These are phyloP conservation scores for Trichophyton rubrum DNA, from an alignment of 2,329 filamentous ascomycete genomes.

Conservation along the genomic window DNA sequence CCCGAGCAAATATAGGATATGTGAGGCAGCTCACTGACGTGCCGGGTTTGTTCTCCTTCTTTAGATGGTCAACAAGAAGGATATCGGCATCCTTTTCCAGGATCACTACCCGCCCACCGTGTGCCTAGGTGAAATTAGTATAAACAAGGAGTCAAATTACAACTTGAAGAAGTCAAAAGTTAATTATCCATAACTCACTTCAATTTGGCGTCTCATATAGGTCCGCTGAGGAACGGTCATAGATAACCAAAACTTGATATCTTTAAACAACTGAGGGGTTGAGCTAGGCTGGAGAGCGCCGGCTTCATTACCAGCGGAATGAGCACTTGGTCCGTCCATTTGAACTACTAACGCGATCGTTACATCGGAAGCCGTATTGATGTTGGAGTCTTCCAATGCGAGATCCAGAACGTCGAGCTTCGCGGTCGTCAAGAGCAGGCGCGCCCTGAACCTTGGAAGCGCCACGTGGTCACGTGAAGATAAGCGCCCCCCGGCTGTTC, in stretches of 20 bases:
- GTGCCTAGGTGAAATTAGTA: conserved; percentile 22
- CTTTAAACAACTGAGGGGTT: conserved; percentile 35
- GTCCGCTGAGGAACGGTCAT: conserved; percentile 41
- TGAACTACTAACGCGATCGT: neutral
- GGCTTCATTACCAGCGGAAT: neutral
- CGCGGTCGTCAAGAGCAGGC: conserved; percentile 2
- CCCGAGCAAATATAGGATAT: neutral
- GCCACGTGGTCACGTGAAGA: neutral
- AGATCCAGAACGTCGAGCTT: too few relatives aligned
- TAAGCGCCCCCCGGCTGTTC: neutral
- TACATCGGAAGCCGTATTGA: neutral
- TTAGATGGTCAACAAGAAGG: conserved; percentile 46
- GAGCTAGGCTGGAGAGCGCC: neutral
- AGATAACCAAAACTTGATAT: conserved; percentile 47
- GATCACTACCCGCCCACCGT: conserved; percentile 44
- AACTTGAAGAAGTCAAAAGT: neutral
- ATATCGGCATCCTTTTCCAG: conserved; percentile 46
- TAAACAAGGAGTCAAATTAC: neutral
- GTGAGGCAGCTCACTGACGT: conserved; percentile 26
- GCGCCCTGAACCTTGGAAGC: neutral
- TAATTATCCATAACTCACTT: conserved; percentile 18
- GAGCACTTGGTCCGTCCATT: neutral
- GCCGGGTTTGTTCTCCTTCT: conserved; percentile 37
- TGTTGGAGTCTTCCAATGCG: neutral
- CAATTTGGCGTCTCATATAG: conserved; percentile 38